Base-by-base conservation (phyloP, 2,329 filamentous ascomycete genomes). In the Penicillium olsonii region DNA sequence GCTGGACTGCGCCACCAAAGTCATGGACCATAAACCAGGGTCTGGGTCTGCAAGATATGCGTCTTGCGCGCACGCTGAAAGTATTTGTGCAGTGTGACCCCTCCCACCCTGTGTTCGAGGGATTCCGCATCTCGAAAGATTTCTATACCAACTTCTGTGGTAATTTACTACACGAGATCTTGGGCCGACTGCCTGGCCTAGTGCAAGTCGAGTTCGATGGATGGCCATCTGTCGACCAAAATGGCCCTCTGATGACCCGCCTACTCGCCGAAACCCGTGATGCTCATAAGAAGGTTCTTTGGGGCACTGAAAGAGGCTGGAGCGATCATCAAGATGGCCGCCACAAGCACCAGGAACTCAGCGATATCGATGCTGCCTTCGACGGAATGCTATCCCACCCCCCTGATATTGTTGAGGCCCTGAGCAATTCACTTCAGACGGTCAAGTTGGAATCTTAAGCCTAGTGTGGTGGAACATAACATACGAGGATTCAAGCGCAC, bases 1-100 rank as follows among this genome's bases (percentile, higher is more conserved):
- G 81, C 46, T 85, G 82, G 79, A 80, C 74, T 3, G 72, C 72
- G 33, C 80, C 81, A 19, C 82, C 82, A 12, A 71, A 70, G 42
- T 74, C 74, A 45, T 84, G 83, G 77, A 74, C 73, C 15, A 75
- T 81, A 14, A 74, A 76, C 40, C 65, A 70, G 12, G 59, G 69
- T 1, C 68, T 84, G 7, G 79, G 81, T 0, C 61, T 84, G 29
- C 62, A 66, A 3, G 75, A 80, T 34, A 75, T 77, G 67, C 68
- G 56, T 12, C 72, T 71, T 34, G 65, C 81, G 7, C 71, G 75
- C 37, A 71, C 68, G 4, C 61, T 85, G 39, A 80, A 78, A 53
- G 70, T 85, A 7, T 84, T 84, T 53, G 73, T 84, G 8, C 78
- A 84, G 57, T 73, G 75, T 45, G 82, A 85, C 61, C 82, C 75